Conservation (phyloP, 2,329 filamentous ascomycete species). For the Paracamarosporium sp. region DNA sequence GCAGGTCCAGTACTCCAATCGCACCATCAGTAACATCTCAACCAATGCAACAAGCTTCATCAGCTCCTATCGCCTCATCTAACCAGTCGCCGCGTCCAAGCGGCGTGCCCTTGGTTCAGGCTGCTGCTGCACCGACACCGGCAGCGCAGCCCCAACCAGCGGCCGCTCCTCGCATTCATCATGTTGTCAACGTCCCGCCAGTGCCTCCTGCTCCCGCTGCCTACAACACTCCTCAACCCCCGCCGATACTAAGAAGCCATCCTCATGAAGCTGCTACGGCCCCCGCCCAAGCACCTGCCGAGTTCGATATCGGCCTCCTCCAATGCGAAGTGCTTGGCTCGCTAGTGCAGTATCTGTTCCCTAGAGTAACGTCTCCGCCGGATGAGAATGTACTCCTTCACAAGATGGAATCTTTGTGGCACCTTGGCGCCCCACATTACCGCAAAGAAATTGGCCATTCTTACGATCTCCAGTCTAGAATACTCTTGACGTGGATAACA, state of each 20-base stretch:
- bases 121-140: slow-evolving; percentile 13
- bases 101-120: slow-evolving; percentile 8
- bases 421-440: slow-evolving; percentile 30
- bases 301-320: slow-evolving; percentile 29
- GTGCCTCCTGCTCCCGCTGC: background rate
- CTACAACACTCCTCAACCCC: slow-evolving; percentile 11
- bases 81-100: slow-evolving; percentile 15
- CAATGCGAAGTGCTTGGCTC: slow-evolving; percentile 42
- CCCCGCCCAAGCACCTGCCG: slow-evolving; percentile 12
- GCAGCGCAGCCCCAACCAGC: slow-evolving; percentile 10
- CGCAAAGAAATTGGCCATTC: slow-evolving; percentile 31
- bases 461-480: slow-evolving; percentile 34
- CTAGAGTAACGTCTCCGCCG: slow-evolving; percentile 25
- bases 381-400: slow-evolving; percentile 34
- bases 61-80: slow-evolving; percentile 14
- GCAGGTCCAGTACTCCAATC: slow-evolving; percentile 37
- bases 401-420: slow-evolving; percentile 38
- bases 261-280: slow-evolving; percentile 18
- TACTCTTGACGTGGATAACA: slow-evolving; percentile 40
- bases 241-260: slow-evolving; percentile 35
- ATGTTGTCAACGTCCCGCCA: slow-evolving; percentile 1
- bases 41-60: slow-evolving; percentile 9
- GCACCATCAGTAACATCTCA: slow-evolving; percentile 27
- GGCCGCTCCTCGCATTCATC: slow-evolving; percentile 3
- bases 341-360: slow-evolving; percentile 40